Evolutionary conservation across 768 basidiomycete species (phyloP).

Genomic region (Plicaturopsis crispa): DNA sequence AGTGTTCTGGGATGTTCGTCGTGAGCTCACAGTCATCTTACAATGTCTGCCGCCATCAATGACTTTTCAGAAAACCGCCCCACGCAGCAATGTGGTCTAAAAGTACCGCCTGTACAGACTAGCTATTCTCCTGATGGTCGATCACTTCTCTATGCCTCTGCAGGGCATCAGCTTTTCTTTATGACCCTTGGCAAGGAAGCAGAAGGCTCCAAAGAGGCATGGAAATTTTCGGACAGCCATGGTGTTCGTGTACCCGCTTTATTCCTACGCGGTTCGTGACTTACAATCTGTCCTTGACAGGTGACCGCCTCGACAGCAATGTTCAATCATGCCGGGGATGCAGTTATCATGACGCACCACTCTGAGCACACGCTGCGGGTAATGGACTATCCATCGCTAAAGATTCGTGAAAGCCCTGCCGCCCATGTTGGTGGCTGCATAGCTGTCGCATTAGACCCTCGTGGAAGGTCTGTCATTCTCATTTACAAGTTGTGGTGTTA

Average conservation of each 20-base stretch:
- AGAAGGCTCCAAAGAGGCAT: conserved; percentile 47
- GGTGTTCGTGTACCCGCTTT: conserved; percentile 6
- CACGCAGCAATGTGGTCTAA: conserved; percentile 51
- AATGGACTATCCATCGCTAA: conserved; percentile 59
- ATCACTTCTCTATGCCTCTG: conserved; percentile 54
- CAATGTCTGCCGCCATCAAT: background rate
- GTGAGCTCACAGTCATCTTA: conserved; percentile 40
- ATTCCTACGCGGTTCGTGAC: conserved; percentile 15
- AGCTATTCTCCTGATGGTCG: conserved; percentile 70
- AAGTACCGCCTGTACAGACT: conserved; percentile 55
- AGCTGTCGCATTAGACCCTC: conserved; percentile 72
- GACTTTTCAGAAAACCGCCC: conserved; percentile 54
- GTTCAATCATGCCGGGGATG: conserved; percentile 73
- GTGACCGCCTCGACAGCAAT: conserved; percentile 57
- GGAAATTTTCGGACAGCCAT: conserved; percentile 29
- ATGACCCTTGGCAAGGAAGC: conserved; percentile 47
- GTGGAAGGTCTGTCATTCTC: conserved; percentile 44
- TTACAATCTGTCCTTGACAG: conserved; percentile 15
- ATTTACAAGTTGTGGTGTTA: conserved; percentile 1
- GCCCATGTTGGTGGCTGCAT: conserved; percentile 80
- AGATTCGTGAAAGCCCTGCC: conserved; percentile 50
- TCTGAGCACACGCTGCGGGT: conserved; percentile 60
- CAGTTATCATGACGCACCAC: conserved; percentile 57
- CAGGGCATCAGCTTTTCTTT: conserved; percentile 53
- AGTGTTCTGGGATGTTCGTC: conserved; percentile 81